Base-by-base conservation (phyloP, 2,329 filamentous ascomycete genomes). In the Epicoccum sorghinum region DNA sequence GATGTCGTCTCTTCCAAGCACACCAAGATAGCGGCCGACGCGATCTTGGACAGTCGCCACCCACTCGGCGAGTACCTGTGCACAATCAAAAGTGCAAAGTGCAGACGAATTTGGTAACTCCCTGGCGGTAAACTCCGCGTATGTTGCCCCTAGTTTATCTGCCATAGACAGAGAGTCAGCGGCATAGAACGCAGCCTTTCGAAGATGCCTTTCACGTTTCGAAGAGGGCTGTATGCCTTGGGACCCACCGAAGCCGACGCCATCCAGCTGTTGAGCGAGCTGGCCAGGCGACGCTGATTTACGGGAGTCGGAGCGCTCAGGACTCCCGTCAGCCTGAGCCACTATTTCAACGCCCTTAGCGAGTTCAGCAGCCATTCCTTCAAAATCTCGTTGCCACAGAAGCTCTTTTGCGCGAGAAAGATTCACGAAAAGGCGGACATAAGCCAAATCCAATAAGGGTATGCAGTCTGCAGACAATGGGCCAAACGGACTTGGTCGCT, bases 141-240 rank as follows among this genome's bases (percentile, higher is more conserved):
- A 95, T 0, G 90, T 91, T 25, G 93, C 86, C 1, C 91, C 91
- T 10, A 95, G 83, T 69, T 89, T 93, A 72, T 96, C 90, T 2
- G 91, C 89, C 86, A 95, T 95, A 25, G 87, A 86, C 7, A 99
- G 83, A 0, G 93, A 96, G 72, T 97, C 92, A 1, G 91, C 92
- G 1, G 95, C 95, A 69, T 96, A 96, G 70, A 92, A 96, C 0
- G 93, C 95, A n/a, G 95, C 95, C 72, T 93, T 96, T 38, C 93
- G 88, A 18, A 98, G 81, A 67, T 96, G 91, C 61, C 88, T 89
- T 76, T 99, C 93, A 3, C 92, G 88, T 53, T 89, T 88, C 0
- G 89, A 87, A 9, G 83, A 86, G 66, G 65, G 53, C 61, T 65
- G 59, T 49, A 73, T 39, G 27, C 56, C 54, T 47, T 57, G 63